Conservation (phyloP, 176 grass and related monocot genomes). For the Zoysia japonica region DNA sequence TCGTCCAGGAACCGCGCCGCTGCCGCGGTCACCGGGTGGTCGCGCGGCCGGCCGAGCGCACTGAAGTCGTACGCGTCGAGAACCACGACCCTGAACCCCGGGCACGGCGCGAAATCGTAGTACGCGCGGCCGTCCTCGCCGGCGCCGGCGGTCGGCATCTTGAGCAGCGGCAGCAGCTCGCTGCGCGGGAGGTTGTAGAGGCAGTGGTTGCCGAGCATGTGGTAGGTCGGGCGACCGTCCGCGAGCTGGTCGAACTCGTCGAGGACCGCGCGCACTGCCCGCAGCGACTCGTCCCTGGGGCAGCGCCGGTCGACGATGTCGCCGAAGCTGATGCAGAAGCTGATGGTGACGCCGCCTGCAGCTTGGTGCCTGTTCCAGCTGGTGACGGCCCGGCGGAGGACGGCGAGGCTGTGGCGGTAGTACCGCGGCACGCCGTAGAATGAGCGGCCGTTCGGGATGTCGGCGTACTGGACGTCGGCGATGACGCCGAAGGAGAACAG, state of each 20-base stretch:
- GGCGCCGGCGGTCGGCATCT: constrained; percentile 50
- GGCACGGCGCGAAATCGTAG: constrained; percentile 73
- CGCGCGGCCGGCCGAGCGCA: constrained; percentile 64
- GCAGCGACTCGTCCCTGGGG: constrained; percentile 57
- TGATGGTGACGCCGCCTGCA: constrained; percentile 34
- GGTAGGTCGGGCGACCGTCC: constrained; percentile 58
- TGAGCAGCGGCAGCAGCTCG: constrained; percentile 65
- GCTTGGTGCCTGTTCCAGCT: constrained; percentile 52
- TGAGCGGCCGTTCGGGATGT: constrained; percentile 76
- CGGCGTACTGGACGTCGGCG: constrained; percentile 87
- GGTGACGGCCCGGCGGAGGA: constrained; percentile 73
- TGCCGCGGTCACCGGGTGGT: constrained; percentile 53
- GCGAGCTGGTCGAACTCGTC: constrained; percentile 69
- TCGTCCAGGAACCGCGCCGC: constrained; percentile 58
- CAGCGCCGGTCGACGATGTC: constrained; percentile 84
- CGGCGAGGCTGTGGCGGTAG: constrained; percentile 84
- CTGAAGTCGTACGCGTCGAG: constrained; percentile 91
- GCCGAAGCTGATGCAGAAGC: constrained; percentile 79
- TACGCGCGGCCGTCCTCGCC: constrained; percentile 40
- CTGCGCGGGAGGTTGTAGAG: constrained; percentile 87
- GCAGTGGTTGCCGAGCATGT: constrained; percentile 97
- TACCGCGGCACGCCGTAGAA: constrained; percentile 73
- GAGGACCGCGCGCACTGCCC: constrained; percentile 57
- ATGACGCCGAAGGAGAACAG: constrained; percentile 84
- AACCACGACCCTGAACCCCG: constrained; percentile 58